A percentile compares a stretch with the other conserved stretches of the same genome.
These are phyloP conservation scores for Dichomitus squalens DNA, from an alignment of 1,284 basidiomycete species.

Conservation along the genomic window DNA sequence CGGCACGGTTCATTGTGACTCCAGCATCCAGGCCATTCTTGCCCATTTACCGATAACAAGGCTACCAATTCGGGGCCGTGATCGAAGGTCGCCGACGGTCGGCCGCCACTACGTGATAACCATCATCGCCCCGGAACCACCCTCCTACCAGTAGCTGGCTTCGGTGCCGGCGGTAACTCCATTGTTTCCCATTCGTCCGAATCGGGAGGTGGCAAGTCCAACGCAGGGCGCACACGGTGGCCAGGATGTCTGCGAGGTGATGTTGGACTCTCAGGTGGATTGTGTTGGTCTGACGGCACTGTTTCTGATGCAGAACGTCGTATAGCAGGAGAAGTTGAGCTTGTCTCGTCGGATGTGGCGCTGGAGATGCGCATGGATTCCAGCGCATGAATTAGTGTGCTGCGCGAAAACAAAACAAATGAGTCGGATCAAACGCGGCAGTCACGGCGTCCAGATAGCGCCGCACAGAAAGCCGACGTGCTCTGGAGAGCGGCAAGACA, in stretches of 20 bases:
- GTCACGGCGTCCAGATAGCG: background rate
- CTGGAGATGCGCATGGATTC: constrained; percentile 24
- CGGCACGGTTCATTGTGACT: no score
- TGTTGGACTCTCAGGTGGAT: no score
- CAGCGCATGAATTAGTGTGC: constrained; percentile 29
- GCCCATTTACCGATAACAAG: no score
- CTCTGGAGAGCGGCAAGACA: background rate
- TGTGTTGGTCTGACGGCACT: background rate
- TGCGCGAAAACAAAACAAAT: constrained; percentile 1
- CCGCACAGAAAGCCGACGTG: no score
- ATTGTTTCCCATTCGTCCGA: constrained; percentile 51
- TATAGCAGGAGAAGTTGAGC: background rate
- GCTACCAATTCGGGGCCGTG: no score
- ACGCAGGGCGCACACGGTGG: constrained; percentile 9
- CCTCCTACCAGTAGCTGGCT: background rate
- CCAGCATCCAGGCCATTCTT: no score
- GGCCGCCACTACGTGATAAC: no score
- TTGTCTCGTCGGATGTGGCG: background rate
- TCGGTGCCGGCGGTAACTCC: constrained; percentile 44
- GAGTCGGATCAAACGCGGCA: background rate
- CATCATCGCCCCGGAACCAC: background rate
- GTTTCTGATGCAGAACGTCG: background rate
- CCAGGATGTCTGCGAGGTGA: background rate
- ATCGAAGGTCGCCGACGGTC: no score
- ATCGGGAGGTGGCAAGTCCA: constrained; percentile 47